phyloP scores from a whole-genome alignment of 768 basidiomycete genomes.

The Tylopilus balloui region DNA sequence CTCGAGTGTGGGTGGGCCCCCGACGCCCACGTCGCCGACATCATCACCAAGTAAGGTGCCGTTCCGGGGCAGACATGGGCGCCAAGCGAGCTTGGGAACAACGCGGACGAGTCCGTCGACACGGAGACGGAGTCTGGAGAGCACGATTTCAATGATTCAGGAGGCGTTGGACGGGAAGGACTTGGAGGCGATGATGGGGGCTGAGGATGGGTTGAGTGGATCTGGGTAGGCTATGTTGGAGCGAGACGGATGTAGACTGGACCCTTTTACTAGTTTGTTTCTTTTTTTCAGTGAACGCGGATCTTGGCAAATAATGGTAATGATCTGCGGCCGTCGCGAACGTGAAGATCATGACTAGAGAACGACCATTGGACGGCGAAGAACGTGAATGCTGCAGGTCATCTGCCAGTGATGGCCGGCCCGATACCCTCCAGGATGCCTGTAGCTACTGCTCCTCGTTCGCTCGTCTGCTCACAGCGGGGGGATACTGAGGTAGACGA shows the following conservation, averaged over 20 bases:
- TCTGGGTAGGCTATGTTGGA: not conserved
- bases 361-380: no score
- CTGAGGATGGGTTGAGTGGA: not conserved
- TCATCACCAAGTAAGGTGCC: conserved; percentile 44
- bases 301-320: not conserved
- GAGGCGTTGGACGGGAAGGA: conserved; percentile 82
- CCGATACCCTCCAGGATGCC: no score
- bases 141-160: conserved; percentile 92
- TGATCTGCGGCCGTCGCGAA: not conserved
- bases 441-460: no score
- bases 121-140: conserved; percentile 86
- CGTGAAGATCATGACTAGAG: not conserved
- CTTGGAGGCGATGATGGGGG: conserved; percentile 23
- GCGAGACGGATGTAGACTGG: not conserved
- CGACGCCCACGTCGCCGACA: conserved; percentile 35
- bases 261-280: not conserved
- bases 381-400: no score
- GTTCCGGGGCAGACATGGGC: conserved; percentile 59
- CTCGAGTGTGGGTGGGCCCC: conserved; percentile 17
- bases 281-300: not conserved
- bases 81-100: conserved; percentile 71
- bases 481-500: no score
- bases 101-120: conserved; percentile 91
- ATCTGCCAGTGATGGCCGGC: no score
- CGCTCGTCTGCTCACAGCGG: no score